phyloP scores from a whole-genome alignment of 495 filamentous ascomycete genomes.

The Neurospora pannonica region DNA sequence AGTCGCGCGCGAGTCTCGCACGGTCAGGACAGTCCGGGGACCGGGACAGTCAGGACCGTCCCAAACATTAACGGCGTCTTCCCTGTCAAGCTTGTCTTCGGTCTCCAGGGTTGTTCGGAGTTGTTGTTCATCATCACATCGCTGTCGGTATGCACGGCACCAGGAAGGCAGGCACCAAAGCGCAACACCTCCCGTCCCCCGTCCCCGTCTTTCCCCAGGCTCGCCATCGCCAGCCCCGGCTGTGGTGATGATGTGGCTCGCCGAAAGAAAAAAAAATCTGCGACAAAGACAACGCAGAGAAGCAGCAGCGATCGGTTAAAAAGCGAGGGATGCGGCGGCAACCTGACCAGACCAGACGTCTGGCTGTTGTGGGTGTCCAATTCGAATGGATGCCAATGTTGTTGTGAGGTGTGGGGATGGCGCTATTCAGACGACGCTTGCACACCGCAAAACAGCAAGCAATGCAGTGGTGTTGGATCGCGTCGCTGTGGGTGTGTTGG shows the following conservation, averaged over 20 bases:
- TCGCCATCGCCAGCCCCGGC: neutral
- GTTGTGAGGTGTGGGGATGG: neutral
- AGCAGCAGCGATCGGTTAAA: neutral
- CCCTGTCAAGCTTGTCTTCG: neutral
- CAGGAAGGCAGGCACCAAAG: neutral
- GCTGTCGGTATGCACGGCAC: neutral
- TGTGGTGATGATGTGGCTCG: neutral
- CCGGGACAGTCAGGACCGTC: neutral
- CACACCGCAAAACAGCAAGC: neutral
- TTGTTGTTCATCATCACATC: neutral
- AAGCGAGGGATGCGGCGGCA: neutral
- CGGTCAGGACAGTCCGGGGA: neutral
- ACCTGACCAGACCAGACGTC: neutral
- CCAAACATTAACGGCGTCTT: neutral
- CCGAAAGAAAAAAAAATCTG: neutral
- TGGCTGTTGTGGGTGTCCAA: too few species aligned
- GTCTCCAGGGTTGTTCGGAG: neutral
- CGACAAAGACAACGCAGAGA: neutral
- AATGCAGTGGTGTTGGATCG: neutral
- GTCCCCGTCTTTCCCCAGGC: neutral
- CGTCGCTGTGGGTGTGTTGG: neutral
- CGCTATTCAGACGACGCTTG: neutral
- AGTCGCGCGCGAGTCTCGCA: neutral
- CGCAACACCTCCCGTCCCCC: neutral
- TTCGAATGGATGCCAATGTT: neutral